A percentile compares a stretch with the other conserved stretches of the same genome.
These are phyloP conservation scores for Pestalotiopsis sp. DNA, from an alignment of 2,329 filamentous ascomycete species.

Conservation along the genomic window DNA sequence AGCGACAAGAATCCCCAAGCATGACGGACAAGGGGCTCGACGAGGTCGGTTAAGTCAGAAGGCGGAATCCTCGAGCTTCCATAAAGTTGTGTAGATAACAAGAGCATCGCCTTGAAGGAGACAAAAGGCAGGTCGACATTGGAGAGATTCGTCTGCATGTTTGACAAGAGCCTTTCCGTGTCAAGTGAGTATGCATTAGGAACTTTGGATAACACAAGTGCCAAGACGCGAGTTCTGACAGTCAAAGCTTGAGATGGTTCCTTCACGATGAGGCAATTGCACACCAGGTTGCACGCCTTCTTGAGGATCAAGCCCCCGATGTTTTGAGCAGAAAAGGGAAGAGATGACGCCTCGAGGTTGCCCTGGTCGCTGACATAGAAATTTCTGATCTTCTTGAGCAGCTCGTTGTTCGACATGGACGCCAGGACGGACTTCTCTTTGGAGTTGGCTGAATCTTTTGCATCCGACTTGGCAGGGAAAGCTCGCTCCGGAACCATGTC, in stretches of 20 bases:
- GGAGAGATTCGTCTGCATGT: constrained; percentile 52
- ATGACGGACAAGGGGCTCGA: constrained; percentile 68
- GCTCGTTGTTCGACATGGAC: constrained; percentile 47
- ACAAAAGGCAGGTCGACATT: constrained; percentile 47
- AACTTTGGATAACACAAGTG: constrained; percentile 58
- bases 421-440: constrained; percentile 30
- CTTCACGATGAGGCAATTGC: constrained; percentile 45
- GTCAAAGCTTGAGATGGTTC: constrained; percentile 51
- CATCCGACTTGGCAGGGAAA: constrained; percentile 44
- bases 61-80: constrained; percentile 52
- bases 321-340: constrained; percentile 60
- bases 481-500: constrained; percentile 67
- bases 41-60: constrained; percentile 61
- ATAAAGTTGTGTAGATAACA: constrained; percentile 60
- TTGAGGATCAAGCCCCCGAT: constrained; percentile 66
- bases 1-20: constrained; percentile 83
- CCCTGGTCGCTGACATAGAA: constrained; percentile 75
- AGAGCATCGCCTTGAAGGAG: constrained; percentile 60
- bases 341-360: constrained; percentile 62
- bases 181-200: constrained; percentile 48
- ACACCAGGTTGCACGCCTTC: constrained; percentile 57
- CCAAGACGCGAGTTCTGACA: constrained; percentile 61
- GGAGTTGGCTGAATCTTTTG: constrained; percentile 23
- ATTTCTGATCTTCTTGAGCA: constrained; percentile 61
- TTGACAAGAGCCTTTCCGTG: constrained; percentile 49